Evolutionary conservation across 306 rosid species (phyloP).

Genomic region (Castanea sativa): DNA sequence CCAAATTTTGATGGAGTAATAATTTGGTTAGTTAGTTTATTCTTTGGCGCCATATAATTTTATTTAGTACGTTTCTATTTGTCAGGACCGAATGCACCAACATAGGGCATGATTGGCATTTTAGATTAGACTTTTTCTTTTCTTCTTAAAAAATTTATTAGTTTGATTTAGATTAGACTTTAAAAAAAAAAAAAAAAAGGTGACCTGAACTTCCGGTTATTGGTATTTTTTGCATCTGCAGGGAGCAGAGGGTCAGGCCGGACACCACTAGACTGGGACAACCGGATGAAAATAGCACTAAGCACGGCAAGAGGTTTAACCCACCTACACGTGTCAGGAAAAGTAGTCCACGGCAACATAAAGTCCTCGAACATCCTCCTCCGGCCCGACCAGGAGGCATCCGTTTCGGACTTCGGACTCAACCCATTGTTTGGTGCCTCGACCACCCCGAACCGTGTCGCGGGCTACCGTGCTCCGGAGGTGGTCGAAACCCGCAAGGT

Average conservation of each 20-base stretch:
- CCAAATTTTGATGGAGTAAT: not conserved
- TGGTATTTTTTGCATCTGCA: constrained; percentile 4
- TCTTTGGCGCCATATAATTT: not conserved
- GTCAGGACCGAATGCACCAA: not conserved
- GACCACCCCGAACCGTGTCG: constrained; percentile 68
- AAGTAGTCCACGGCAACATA: constrained; percentile 85
- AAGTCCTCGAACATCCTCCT: constrained; percentile 92
- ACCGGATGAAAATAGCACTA: constrained; percentile 73
- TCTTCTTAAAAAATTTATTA: not conserved
- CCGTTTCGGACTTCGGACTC: constrained; percentile 78
- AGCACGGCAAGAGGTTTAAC: constrained; percentile 72
- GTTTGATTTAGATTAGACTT: not conserved
- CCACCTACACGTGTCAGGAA: constrained; percentile 81
- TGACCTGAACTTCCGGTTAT: constrained; percentile 9
- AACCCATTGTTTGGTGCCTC: constrained; percentile 66
- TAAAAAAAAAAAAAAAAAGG: too few relatives aligned
- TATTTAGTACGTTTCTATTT: not conserved
- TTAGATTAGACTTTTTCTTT: not conserved
- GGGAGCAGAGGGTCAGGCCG: constrained; percentile 98
- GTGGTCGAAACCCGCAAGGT: constrained; percentile 69
- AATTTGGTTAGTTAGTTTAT: not conserved
- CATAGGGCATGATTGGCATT: not conserved
- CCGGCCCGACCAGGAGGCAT: constrained; percentile 59
- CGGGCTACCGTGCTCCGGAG: constrained; percentile 93
- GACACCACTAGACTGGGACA: constrained; percentile 94